Base-by-base conservation (phyloP, 1,284 basidiomycete genomes). In the Tilletia horrida region DNA sequence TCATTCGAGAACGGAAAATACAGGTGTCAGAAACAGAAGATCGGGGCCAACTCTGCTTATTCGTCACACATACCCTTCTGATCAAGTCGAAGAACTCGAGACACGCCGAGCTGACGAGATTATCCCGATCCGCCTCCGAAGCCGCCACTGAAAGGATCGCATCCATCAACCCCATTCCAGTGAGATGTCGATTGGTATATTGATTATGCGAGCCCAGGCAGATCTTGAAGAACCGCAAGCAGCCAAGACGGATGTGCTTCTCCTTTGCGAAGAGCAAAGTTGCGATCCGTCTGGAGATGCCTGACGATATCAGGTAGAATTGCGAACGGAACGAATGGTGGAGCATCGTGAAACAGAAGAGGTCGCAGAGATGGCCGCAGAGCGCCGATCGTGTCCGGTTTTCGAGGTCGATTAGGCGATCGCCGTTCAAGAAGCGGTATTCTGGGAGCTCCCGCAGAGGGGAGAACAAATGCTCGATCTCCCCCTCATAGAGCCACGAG, bases 51-150 rank as follows among this genome's bases (percentile, higher is more conserved):
- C 40, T 31, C 1, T 11, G n/a, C n/a, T n/a, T n/a, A n/a, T n/a
- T n/a, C n/a, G n/a, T n/a, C 16, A 9, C 23, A 61, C 66, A 50
- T 55, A 72, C 73, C 47, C 67, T 84, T 87, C 87, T 68, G 91
- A 97, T 91, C 72, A 88, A 86, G 76, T 98, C 95, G 77, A 98
- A 92, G 71, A 92, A 91, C 80, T 98, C 95, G 78, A 96, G 89
- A 84, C 92, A 97, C 21, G 94, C 91, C 72, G 93, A 94, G 76
- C 89, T 91, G 57, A 98, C 85, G 72, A 99, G 86, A 82, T 95
- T 98, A 83, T 98, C 95, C 68, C 91, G 86, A 59, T 86, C 85
- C 35, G 90, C 90, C 83, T 97, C 95, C 63, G 87, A 86, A 43
- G 90, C 82, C 31, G 92, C 89, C 67, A 97, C 84, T 66, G 91